Evolutionary conservation across 305 asterid species (phyloP), one percentile per base, ranked within the genome.

Genomic region (Plantago coronopus): DNA sequence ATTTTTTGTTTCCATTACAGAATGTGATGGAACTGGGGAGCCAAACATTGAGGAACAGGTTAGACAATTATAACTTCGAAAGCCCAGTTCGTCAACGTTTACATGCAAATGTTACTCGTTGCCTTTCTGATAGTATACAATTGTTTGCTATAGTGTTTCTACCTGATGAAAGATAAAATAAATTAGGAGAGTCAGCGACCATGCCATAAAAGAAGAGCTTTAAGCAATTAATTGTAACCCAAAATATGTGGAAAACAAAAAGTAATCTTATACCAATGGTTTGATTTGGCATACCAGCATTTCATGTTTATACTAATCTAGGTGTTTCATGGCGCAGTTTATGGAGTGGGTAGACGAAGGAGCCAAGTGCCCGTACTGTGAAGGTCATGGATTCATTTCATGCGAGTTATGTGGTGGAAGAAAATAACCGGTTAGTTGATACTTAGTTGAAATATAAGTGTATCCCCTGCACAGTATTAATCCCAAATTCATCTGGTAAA

Each of bases 1-100:
- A 17, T 31, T 29, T 29, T 66, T 25, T 47, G 40, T 22, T 66
- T 66, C 50, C 57, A 64, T 64, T 73, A 76, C 88, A 91, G 97
- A 91, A 73, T 91, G 98, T 67, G 97, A 91, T 65, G 98, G 98
- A 64, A 86, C 89, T 59, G 97, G 98, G 31, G 97, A 89, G 80
- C 97, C 96, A 45, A 93, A 93, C 59, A 63, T 91, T 51, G 98
- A 91, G 75, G 78, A 73, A 68, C 98, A 86, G 98, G 98, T 88
- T 45, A 70, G 85, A 44, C 15, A 38, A 38, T 38, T 38, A 34
- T 34, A 34, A 8, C 42, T 34, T 7, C 42, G 9, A 13, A 46
- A 46, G 17, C 18, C 50, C 55, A 49, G 0, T 20, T 49, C n/a
- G 1, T 49, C 55, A 49, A 3, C 19, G 16, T 18, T 19, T 5